Conservation (phyloP, 352 stramenopile genomes). For the Phytophthora foliorum region DNA sequence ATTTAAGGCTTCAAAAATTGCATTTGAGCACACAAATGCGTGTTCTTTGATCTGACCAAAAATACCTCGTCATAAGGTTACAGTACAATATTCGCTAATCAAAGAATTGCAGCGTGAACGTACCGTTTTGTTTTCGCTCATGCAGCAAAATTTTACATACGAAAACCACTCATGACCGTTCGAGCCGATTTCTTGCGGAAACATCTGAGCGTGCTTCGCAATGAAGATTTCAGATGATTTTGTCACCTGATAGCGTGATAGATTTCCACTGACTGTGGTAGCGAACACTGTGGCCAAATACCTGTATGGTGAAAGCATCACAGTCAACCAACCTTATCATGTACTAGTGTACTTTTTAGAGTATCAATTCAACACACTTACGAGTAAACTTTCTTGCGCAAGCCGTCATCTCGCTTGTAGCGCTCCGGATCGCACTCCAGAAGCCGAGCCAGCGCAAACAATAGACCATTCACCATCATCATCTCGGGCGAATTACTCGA, state of each 20-base stretch:
- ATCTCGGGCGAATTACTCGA: slow-evolving; percentile 69
- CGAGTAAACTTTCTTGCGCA: slow-evolving; percentile 75
- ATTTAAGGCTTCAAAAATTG: slow-evolving; percentile 56
- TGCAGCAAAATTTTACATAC: slow-evolving; percentile 78
- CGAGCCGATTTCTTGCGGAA: slow-evolving; percentile 63
- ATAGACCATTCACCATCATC: slow-evolving; percentile 76
- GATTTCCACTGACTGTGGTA: slow-evolving; percentile 66
- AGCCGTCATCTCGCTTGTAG: slow-evolving; percentile 47
- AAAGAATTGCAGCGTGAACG: slow-evolving; percentile 2
- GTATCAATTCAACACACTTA: slow-evolving; percentile 32
- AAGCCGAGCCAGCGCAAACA: slow-evolving; percentile 68
- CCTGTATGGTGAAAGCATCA: slow-evolving; percentile 31
- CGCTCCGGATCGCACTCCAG: slow-evolving; percentile 61
- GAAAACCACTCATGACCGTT: slow-evolving; percentile 66
- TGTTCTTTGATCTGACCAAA: slow-evolving; percentile 72
- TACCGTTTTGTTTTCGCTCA: slow-evolving; percentile 81
- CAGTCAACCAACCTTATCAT: slow-evolving; percentile 8
- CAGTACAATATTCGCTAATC: background rate
- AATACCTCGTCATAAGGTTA: background rate
- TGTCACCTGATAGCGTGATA: slow-evolving; percentile 76
- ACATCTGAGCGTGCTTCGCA: slow-evolving; percentile 47
- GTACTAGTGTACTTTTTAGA: background rate
- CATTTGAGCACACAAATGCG: slow-evolving; percentile 57
- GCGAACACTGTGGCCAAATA: slow-evolving; percentile 70
- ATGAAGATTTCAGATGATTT: slow-evolving; percentile 71